Evolutionary conservation across 2,329 filamentous ascomycete species (phyloP), one percentile per base, ranked within the genome.

Genomic region (Xylaria hypoxylon): DNA sequence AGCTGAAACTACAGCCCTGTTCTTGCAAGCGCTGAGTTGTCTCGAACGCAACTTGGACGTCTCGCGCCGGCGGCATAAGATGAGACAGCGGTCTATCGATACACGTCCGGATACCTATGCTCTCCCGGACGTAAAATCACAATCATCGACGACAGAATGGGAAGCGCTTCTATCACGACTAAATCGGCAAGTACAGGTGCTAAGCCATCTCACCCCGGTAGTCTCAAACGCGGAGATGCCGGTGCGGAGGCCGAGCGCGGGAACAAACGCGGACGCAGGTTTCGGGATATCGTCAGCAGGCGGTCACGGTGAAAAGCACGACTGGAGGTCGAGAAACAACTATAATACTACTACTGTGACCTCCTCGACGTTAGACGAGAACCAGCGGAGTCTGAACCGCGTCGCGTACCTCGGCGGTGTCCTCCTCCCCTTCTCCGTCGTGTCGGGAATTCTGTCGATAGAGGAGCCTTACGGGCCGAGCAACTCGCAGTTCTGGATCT

Each of bases 331-430:
- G 33, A 35, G 28, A 6, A 51, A 62, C 17, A 48, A 31, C 15
- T 22, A 44, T 22, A 33, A 51, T 22, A 26, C 35, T 13, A 35
- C 17, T 17, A 24, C 15, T n/a, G n/a, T n/a, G 17, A 40, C 22
- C 5, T n/a, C 35, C 53, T 53, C 48, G 17, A 45, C 52, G 19
- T 40, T 66, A 5, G 75, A 79, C 35, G 75, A 78, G 61, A 80
- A 80, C 67, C 72, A 81, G 59, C 77, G 79, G 17, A 79, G 80
- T 22, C 77, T 85, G 7, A 80, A 84, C 72, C 81, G 84, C 5
- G 80, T 86, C 15, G 77, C 81, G 1, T 86, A 86, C 72, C 77
- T 86, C 11, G 84, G 83, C 53, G 84, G 83, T 0, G 72, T 85
- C 1, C 74, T 86, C 5, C 78, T 85, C 0, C 84, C 84, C 2